Evolutionary conservation across 371 early-diverging fungal species (phyloP), one percentile per base, ranked within the genome.

Genomic region (Encephalitozoon intestinalis): DNA sequence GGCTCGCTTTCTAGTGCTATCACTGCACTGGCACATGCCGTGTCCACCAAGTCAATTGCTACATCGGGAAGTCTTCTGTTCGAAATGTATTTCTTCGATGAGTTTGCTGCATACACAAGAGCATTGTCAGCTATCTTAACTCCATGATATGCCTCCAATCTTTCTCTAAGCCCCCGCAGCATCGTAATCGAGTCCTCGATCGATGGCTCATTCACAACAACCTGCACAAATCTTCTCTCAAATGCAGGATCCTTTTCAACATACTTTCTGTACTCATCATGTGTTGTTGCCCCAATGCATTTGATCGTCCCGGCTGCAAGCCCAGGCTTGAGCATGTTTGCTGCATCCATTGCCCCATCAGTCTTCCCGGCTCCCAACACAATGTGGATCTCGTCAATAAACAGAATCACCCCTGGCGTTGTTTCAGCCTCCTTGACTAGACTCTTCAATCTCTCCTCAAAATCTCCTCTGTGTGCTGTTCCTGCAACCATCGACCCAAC

Each of bases 341-440:
- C 94, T 2, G 93, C 90, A 78, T 64, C 87, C 81, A 94, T 92
- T 15, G 95, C 92, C 51, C 94, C 91, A 3, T 92, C 92, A 4
- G 77, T 69, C 70, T 89, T 90, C 52, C 92, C 92, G 39, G 91
- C 85, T 2, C 90, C 90, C 49, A 92, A 83, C 4, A 95, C 90
- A 31, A 92, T 89, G 79, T 98, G 99, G 41, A 98, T 90, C 86
- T 98, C 99, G 85, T 98, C 97, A 79, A 97, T 94, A 83, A 98
- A 97, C 26, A 98, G 85, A 76, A 98, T 96, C 46, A 94, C 89
- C 34, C 90, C 89, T 44, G 91, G 91, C 8, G 90, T 87, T 4
- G 91, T 88, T 39, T 94, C 93, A 73, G 95, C 91, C 83, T 95
- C 95, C 77, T 93, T 93, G 50, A 98, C 87, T 9, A 98, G 90